Evolutionary conservation across 495 filamentous ascomycete species (phyloP).

Genomic region (Tuber borchii): DNA sequence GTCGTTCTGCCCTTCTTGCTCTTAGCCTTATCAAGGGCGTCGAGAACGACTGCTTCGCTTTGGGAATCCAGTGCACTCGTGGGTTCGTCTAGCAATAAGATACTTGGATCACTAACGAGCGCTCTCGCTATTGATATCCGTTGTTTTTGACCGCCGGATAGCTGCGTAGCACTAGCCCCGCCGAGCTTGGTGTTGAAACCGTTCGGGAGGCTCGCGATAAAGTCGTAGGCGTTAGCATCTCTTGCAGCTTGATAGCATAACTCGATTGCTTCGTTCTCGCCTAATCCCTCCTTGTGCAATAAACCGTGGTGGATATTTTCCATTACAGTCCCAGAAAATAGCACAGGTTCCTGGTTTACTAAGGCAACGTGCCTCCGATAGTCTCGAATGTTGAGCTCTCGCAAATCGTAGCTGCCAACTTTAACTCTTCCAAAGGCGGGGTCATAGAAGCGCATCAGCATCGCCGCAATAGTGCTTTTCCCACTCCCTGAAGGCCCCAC

Average conservation of each 20-base stretch:
- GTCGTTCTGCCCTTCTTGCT: conserved; percentile 41
- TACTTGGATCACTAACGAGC: conserved; percentile 47
- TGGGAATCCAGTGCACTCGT: conserved; percentile 52
- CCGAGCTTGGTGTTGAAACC: conserved; percentile 51
- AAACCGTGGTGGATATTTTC: conserved; percentile 65
- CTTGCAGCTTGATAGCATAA: conserved; percentile 42
- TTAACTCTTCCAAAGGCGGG: conserved; percentile 48
- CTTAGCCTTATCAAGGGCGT: conserved; percentile 42
- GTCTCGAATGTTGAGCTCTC: conserved; percentile 52
- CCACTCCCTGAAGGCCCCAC: conserved; percentile 65
- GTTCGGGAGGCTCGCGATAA: conserved; percentile 44
- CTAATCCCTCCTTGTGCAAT: conserved; percentile 46
- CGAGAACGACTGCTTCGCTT: conserved; percentile 49
- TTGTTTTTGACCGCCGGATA: conserved; percentile 58
- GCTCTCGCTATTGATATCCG: conserved; percentile 56
- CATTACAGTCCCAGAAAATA: conserved; percentile 59
- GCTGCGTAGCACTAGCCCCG: conserved; percentile 46
- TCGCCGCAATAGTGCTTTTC: conserved; percentile 61
- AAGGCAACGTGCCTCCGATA: conserved; percentile 55
- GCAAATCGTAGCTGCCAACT: conserved; percentile 52
- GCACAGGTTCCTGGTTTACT: conserved; percentile 62
- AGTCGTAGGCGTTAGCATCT: conserved; percentile 47
- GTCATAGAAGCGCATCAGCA: conserved; percentile 55
- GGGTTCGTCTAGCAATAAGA: conserved; percentile 55
- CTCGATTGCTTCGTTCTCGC: conserved; percentile 36